Conservation (phyloP, 371 early-diverging fungal genomes). For the Gilbertella persicaria region DNA sequence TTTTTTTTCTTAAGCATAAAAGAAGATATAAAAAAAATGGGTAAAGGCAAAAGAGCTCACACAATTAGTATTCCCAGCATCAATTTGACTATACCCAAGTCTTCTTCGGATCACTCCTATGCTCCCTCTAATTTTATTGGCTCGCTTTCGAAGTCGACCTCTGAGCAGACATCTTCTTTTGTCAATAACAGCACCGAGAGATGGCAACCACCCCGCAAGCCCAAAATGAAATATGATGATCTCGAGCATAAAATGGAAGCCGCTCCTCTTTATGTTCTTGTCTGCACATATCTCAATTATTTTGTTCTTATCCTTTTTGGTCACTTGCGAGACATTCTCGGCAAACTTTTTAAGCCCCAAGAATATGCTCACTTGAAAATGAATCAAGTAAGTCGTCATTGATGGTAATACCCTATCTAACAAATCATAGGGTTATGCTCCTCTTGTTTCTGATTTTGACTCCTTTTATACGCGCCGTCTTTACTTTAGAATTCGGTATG, state of each 20-base stretch:
- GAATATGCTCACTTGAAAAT: slow-evolving; percentile 73
- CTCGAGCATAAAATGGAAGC: slow-evolving; percentile 51
- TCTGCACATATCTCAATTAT: slow-evolving; percentile 96
- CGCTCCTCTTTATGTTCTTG: slow-evolving; percentile 72
- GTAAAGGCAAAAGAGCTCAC: slow-evolving; percentile 38
- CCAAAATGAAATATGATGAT: slow-evolving; percentile 39
- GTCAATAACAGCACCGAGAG: slow-evolving; percentile 5
- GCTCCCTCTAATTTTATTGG: slow-evolving; percentile 20
- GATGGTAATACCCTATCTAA: too few species aligned
- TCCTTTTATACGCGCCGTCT: slow-evolving; percentile 97
- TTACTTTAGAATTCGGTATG: slow-evolving; percentile 85
- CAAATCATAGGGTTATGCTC: slow-evolving; percentile 87
- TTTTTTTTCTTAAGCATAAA: neutral
- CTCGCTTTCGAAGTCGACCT: slow-evolving; percentile 23
- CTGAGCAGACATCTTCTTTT: slow-evolving; percentile 16
- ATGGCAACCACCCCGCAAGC: slow-evolving; percentile 24
- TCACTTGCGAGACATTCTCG: slow-evolving; percentile 88
- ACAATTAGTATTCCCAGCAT: slow-evolving; percentile 31
- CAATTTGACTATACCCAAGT: slow-evolving; percentile 16
- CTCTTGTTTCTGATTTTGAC: slow-evolving; percentile 93
- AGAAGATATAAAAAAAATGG: slow-evolving; percentile 27
- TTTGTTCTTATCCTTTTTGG: slow-evolving; percentile 94
- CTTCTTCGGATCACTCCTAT: slow-evolving; percentile 20
- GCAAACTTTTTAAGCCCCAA: slow-evolving; percentile 73
- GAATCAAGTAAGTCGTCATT: slow-evolving; percentile 57